A percentile compares a stretch with the other conserved stretches of the same genome.
phyloP scores from a whole-genome alignment of 306 rosid species.

The Alnus rubra region DNA sequence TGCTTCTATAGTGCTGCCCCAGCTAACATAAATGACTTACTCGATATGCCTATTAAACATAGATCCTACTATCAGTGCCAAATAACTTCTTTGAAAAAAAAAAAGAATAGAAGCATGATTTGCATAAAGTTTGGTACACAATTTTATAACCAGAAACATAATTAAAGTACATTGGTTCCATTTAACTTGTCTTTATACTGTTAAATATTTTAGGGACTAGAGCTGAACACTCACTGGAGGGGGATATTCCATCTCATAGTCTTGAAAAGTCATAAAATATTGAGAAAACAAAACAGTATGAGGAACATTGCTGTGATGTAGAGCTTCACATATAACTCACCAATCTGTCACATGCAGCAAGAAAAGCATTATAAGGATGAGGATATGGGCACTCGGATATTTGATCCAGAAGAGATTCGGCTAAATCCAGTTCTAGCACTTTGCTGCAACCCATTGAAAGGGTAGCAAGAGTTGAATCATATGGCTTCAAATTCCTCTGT shows the following conservation, averaged over 20 bases:
- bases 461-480: slow-evolving; percentile 60
- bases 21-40: slow-evolving; percentile 25
- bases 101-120: slow-evolving; percentile 18
- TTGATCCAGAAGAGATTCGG: slow-evolving; percentile 68
- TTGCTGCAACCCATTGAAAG: slow-evolving; percentile 66
- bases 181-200: not conserved
- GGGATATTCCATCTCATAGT: slow-evolving; percentile 14
- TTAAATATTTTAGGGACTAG: not conserved
- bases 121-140: slow-evolving; percentile 5
- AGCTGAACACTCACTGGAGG: not conserved
- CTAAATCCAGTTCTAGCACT: slow-evolving; percentile 64
- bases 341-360: slow-evolving; percentile 61
- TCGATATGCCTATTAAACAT: slow-evolving; percentile 14
- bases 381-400: slow-evolving; percentile 40
- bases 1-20: slow-evolving; percentile 19
- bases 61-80: slow-evolving; percentile 19
- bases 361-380: slow-evolving; percentile 61
- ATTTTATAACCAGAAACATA: slow-evolving; percentile 11
- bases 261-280: not conserved
- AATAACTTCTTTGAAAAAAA: slow-evolving; percentile 1
- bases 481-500: slow-evolving; percentile 64
- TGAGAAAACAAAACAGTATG: not conserved
- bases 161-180: not conserved
- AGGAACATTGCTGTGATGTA: slow-evolving; percentile 9
- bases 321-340: slow-evolving; percentile 49